Conservation (phyloP, 2,329 filamentous ascomycete species). For the Xenosphaeropsis pyriputrescens region DNA sequence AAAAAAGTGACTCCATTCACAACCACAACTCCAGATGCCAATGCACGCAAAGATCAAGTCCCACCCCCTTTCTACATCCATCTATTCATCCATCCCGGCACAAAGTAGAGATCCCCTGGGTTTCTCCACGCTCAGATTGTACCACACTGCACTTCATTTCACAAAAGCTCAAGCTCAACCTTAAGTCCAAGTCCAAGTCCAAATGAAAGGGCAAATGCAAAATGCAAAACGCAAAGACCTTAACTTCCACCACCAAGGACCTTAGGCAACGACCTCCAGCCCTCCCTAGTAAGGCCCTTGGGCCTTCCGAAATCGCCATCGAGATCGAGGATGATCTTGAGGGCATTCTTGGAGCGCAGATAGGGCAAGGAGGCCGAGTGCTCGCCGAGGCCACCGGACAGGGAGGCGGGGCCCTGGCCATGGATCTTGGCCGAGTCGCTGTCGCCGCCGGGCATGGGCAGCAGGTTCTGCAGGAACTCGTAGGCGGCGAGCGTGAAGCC, state of each 20-base stretch:
- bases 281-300: conserved; percentile 12
- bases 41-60: too few relatives aligned
- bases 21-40: too few relatives aligned
- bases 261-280: conserved; percentile 13
- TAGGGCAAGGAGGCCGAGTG: conserved; percentile 32
- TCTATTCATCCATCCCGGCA: too few relatives aligned
- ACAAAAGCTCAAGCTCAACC: too few relatives aligned
- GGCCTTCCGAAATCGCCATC: conserved; percentile 75
- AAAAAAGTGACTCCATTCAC: too few relatives aligned
- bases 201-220: too few relatives aligned
- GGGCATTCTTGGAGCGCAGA: conserved; percentile 68
- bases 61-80: too few relatives aligned
- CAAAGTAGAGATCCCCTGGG: too few relatives aligned
- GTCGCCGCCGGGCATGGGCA: conserved; percentile 63
- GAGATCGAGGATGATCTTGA: conserved; percentile 90
- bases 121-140: too few relatives aligned
- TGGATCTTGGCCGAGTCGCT: conserved; percentile 31
- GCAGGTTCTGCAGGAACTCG: conserved; percentile 68
- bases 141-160: too few relatives aligned
- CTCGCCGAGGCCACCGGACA: conserved; percentile 31
- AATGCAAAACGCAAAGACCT: too few relatives aligned
- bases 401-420: conserved; percentile 45
- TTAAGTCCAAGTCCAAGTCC: too few relatives aligned
- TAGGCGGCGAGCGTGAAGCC: conserved; percentile 95
- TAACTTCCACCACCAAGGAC: conserved; percentile 12